Conservation (phyloP, 805 yeast species). For the Ogataea degrootiae region DNA sequence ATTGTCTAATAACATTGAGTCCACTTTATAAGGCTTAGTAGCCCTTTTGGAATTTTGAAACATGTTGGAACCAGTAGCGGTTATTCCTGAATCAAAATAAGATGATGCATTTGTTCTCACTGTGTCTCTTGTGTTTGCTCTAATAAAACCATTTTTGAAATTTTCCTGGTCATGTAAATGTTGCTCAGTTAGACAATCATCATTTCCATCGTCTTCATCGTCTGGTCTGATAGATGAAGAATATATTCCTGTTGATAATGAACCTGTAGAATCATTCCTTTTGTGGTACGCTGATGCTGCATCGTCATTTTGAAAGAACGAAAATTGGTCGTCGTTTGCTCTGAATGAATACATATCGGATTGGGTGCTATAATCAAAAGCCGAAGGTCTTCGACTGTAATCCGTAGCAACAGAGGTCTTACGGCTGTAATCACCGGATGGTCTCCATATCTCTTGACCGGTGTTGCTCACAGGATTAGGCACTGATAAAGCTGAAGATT, state of each 20-base stretch:
- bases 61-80: background rate
- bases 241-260: conserved; percentile 17
- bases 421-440: too few species aligned
- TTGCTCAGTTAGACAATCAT: too few species aligned
- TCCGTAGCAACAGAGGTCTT: too few species aligned
- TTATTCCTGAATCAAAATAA: background rate
- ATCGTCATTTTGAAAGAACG: conserved; percentile 18
- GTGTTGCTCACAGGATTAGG: too few species aligned
- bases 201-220: conserved; percentile 3
- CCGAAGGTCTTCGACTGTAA: conserved; percentile 5
- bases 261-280: conserved; percentile 18
- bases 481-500: background rate
- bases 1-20: conserved; percentile 6
- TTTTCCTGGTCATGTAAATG: conserved; percentile 4
- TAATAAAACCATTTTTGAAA: conserved; percentile 19
- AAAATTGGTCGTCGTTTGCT: conserved; percentile 17
- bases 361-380: too few species aligned
- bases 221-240: conserved; percentile 5
- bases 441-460: too few species aligned
- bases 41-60: background rate
- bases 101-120: conserved; percentile 8
- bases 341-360: background rate
- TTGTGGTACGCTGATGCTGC: conserved; percentile 13
- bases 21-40: conserved; percentile 3
- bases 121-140: conserved; percentile 22